Evolutionary conservation across 2,329 filamentous ascomycete species (phyloP).

Genomic region (Thelonectria discophora): DNA sequence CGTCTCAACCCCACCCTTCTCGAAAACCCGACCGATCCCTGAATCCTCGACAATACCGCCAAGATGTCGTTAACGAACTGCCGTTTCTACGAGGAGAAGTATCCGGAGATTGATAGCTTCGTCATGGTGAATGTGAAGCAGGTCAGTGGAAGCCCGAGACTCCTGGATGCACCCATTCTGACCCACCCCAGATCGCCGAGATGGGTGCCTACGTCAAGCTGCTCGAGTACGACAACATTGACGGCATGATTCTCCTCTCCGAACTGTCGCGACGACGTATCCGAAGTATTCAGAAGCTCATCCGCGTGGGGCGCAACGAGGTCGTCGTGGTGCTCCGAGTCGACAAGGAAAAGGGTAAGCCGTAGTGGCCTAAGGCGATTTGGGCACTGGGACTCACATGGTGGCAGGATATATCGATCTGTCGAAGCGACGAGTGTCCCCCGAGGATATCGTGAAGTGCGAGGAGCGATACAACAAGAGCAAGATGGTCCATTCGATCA

Average conservation of each 20-base stretch:
- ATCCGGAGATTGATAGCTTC: constrained; percentile 94
- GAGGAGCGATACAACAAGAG: constrained; percentile 99
- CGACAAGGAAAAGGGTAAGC: constrained; percentile 94
- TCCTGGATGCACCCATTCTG: constrained; percentile 29
- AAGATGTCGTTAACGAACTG: constrained; percentile 96
- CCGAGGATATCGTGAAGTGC: constrained; percentile 97
- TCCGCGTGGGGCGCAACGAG: constrained; percentile 96
- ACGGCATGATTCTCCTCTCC: constrained; percentile 99
- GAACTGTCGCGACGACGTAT: constrained; percentile 98
- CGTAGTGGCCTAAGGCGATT: constrained; percentile 17
- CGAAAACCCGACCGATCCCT: constrained; percentile 37
- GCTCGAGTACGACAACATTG: constrained; percentile 99
- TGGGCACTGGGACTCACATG: constrained; percentile 38
- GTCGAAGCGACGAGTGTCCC: constrained; percentile 96
- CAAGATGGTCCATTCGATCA: constrained; percentile 99
- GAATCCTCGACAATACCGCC: constrained; percentile 55
- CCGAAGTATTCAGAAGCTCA: constrained; percentile 97
- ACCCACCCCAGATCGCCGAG: constrained; percentile 81
- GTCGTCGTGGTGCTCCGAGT: constrained; percentile 98
- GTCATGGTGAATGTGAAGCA: constrained; percentile 99
- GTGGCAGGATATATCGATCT: constrained; percentile 86
- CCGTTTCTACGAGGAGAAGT: constrained; percentile 98
- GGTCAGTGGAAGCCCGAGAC: constrained; percentile 59
- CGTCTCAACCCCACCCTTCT: constrained; percentile 46
- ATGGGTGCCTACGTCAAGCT: constrained; percentile 99